A percentile compares a stretch with the other conserved stretches of the same genome.
phyloP scores from a whole-genome alignment of 2,329 filamentous ascomycete genomes.

The Westerdykella ornata region DNA sequence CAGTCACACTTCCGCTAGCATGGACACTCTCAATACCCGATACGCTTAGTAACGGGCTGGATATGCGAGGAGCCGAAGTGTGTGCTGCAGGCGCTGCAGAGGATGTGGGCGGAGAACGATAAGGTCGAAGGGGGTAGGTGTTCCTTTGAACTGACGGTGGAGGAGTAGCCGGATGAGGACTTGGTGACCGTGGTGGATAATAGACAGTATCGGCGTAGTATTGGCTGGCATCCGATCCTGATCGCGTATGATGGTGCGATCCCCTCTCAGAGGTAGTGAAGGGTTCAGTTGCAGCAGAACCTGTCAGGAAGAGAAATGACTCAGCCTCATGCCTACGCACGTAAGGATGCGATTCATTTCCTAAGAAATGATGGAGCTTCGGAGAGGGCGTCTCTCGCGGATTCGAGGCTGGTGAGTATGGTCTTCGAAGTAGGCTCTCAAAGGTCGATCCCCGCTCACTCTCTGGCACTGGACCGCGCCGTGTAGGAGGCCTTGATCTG shows the following conservation, averaged over 20 bases:
- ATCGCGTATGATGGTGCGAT: too few relatives aligned
- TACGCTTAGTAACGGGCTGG: background rate
- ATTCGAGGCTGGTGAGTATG: too few relatives aligned
- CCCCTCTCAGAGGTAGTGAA: too few relatives aligned
- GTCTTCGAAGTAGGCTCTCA: too few relatives aligned
- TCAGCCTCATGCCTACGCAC: conserved; percentile 16
- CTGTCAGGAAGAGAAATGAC: conserved; percentile 10
- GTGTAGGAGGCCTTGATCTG: too few relatives aligned
- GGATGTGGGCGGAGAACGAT: too few relatives aligned
- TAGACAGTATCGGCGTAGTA: conserved; percentile 6
- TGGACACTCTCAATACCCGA: background rate
- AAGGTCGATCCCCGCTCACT: too few relatives aligned
- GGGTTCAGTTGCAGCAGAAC: background rate
- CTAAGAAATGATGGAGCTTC: conserved; percentile 14
- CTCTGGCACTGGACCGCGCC: too few relatives aligned
- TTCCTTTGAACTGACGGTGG: background rate
- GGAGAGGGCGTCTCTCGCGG: conserved; percentile 1
- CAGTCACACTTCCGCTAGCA: background rate
- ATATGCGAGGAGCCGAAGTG: background rate
- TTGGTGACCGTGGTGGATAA: conserved; percentile 1
- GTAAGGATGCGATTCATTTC: conserved; percentile 13
- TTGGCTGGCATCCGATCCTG: background rate
- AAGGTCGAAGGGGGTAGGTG: background rate
- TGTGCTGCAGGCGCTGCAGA: background rate
- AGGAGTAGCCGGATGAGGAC: background rate